Evolutionary conservation across 1,284 basidiomycete species (phyloP).

Genomic region (Malassezia sp.): DNA sequence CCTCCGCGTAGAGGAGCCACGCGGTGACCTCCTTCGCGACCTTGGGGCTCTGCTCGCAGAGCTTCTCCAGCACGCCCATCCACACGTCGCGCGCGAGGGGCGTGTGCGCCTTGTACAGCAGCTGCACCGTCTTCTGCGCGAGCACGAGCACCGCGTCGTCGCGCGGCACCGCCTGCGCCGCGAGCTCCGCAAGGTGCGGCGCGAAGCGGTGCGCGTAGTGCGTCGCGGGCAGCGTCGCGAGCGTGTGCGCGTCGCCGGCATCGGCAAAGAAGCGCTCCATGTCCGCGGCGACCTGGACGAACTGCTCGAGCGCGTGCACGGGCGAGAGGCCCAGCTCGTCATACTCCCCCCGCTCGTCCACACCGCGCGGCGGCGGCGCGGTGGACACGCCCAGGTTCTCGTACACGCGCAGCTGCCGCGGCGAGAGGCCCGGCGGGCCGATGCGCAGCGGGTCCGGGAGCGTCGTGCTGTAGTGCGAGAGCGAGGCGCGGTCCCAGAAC

Average conservation of each 20-base stretch:
- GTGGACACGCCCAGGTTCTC: constrained; percentile 63
- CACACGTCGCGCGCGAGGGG: constrained; percentile 51
- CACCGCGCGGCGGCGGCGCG: no score
- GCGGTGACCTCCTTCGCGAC: constrained; percentile 92
- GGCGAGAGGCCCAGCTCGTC: constrained; percentile 17
- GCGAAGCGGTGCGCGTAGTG: constrained; percentile 76
- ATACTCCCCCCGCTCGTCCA: no score
- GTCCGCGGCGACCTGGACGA: constrained; percentile 34
- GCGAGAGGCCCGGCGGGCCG: constrained; percentile 67
- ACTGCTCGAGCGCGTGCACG: constrained; percentile 45
- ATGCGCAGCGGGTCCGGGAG: constrained; percentile 84
- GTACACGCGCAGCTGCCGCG: constrained; percentile 77
- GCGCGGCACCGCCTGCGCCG: constrained; percentile 64
- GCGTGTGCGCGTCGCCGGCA: constrained; percentile 21
- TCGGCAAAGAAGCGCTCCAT: constrained; percentile 35
- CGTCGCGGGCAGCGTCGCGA: constrained; percentile 53
- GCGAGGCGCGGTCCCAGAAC: constrained; percentile 38
- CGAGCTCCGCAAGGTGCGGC: constrained; percentile 67
- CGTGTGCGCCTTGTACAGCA: constrained; percentile 41
- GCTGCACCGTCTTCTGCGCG: constrained; percentile 76
- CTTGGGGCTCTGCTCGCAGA: constrained; percentile 79
- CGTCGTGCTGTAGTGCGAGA: constrained; percentile 61
- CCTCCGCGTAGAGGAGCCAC: constrained; percentile 93
- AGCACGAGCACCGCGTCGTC: constrained; percentile 78
- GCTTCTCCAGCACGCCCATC: constrained; percentile 71